Base-by-base conservation (phyloP, 2,329 filamentous ascomycete genomes). In the Fusarium solani-melongenae region DNA sequence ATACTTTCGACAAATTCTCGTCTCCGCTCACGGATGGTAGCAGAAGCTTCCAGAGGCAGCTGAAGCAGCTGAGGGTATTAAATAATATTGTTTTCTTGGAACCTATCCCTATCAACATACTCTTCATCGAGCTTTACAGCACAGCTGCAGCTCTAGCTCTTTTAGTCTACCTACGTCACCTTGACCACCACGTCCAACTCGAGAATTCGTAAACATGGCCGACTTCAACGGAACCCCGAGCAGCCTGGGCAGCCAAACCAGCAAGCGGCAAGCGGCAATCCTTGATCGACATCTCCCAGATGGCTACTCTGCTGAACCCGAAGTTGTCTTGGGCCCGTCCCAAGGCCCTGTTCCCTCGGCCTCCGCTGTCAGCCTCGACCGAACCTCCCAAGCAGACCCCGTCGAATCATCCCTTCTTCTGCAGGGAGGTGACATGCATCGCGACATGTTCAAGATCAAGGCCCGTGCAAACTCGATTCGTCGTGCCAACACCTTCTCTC, bases 351-450 rank as follows among this genome's bases (percentile, higher is more conserved):
- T 56, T 27, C 66, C 74, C 11, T 67, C 72, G 6, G 64, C 71
- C 27, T 71, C 77, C 20, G 67, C 69, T 15, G 57, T 72, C 38
- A 71, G 63, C 29, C 44, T 66, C 51, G 71, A 71, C 12, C 68
- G 70, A 12, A 61, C 66, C 60, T 62, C 72, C 38, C 73, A 75
- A 27, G 81, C 82, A 51, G 89, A 92, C 68, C 69, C 73, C n/a
- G 69, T 82, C 36, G 81, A 84, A 64, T 94, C 92, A 2, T 95
- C 93, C 0, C 84, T 95, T 62, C 89, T 86, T 67, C 86, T 95
- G 4, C 92, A 93, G 78, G 93, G 93, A 60, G 93, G 93, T 44
- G 93, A 95, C 77, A 92, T 95, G 24, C 93, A 95, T 79, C 91
- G 93, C 36, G 92, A 94, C 76, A 88, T 95, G 36, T 95, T 93